These are phyloP conservation scores for Aspergillus persii DNA, from an alignment of 2,329 filamentous ascomycete genomes.

Conservation along the genomic window DNA sequence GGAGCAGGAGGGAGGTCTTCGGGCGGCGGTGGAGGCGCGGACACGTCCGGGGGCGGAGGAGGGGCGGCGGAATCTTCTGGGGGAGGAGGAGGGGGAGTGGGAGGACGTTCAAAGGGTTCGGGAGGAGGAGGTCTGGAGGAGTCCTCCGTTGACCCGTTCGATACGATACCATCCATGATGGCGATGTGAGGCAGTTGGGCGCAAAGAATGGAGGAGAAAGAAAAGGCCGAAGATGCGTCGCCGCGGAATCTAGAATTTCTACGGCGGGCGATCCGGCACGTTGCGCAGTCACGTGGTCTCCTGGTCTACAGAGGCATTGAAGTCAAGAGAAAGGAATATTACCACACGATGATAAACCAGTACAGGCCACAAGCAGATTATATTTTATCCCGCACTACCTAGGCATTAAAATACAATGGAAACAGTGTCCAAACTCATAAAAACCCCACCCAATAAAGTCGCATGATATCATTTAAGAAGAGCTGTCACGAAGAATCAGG, in stretches of 20 bases:
- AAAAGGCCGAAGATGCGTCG: background rate
- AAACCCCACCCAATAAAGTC: conserved; percentile 20
- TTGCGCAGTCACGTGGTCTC: conserved; percentile 26
- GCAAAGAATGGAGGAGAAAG: conserved; percentile 1
- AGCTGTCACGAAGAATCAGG: conserved; percentile 8
- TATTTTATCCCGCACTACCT: conserved; percentile 12
- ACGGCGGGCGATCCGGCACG: conserved; percentile 19
- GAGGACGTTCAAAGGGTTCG: conserved; percentile 36
- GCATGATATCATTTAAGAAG: conserved; percentile 20
- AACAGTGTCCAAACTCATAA: conserved; percentile 24
- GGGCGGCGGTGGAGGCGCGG: conserved; percentile 42
- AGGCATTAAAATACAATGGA: conserved; percentile 31
- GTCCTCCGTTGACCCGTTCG: conserved; percentile 25
- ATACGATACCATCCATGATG: conserved; percentile 35
- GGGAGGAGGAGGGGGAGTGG: conserved; percentile 42
- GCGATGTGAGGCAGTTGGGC: background rate
- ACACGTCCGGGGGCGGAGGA: conserved; percentile 41
- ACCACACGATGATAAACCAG: no score
- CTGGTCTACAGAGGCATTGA: no score
- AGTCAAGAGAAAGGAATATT: no score
- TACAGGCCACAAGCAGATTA: background rate
- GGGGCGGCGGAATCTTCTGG: conserved; percentile 38
- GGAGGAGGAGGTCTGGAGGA: conserved; percentile 34
- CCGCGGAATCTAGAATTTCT: conserved; percentile 28
- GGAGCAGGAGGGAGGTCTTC: conserved; percentile 35